These are phyloP conservation scores for Rhytidhysteron rufulum DNA, from an alignment of 2,329 filamentous ascomycete genomes.

Conservation along the genomic window DNA sequence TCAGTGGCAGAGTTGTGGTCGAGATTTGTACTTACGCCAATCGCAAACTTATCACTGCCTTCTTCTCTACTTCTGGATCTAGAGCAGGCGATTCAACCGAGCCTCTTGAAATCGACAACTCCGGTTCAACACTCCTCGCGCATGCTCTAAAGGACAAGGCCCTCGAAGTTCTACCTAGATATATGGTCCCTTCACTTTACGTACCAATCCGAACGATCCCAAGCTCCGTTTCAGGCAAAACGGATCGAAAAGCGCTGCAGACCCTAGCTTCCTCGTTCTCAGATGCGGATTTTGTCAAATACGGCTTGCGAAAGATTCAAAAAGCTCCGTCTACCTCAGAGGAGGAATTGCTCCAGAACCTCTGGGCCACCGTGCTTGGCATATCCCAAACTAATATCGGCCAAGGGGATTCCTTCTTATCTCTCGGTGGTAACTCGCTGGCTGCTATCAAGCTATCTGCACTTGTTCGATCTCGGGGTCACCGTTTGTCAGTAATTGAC, in stretches of 20 bases:
- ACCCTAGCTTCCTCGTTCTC: slow-evolving; percentile 11
- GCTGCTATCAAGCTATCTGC: slow-evolving; percentile 59
- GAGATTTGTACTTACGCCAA: no score
- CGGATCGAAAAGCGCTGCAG: slow-evolving; percentile 18
- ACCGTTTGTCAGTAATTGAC: slow-evolving; percentile 52
- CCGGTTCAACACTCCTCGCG: no score
- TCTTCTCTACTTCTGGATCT: no score
- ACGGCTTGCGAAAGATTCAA: background rate
- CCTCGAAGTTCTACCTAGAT: slow-evolving; percentile 20
- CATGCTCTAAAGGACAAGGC: slow-evolving; percentile 29
- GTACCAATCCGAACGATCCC: slow-evolving; percentile 44
- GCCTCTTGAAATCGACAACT: no score
- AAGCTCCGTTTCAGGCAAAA: slow-evolving; percentile 43
- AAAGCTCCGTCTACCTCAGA: background rate
- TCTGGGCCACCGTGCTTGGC: slow-evolving; percentile 7
- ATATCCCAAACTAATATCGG: slow-evolving; percentile 40
- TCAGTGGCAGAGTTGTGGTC: no score
- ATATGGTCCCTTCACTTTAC: slow-evolving; percentile 43
- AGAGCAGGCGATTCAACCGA: no score
- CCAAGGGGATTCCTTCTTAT: slow-evolving; percentile 58
- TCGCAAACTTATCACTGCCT: no score
- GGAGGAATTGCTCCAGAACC: slow-evolving; percentile 2
- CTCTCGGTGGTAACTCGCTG: slow-evolving; percentile 58
- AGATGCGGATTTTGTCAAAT: slow-evolving; percentile 8
- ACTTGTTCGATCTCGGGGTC: slow-evolving; percentile 46